Conservation (phyloP, 306 rosid genomes). For the Malus sylvestris region DNA sequence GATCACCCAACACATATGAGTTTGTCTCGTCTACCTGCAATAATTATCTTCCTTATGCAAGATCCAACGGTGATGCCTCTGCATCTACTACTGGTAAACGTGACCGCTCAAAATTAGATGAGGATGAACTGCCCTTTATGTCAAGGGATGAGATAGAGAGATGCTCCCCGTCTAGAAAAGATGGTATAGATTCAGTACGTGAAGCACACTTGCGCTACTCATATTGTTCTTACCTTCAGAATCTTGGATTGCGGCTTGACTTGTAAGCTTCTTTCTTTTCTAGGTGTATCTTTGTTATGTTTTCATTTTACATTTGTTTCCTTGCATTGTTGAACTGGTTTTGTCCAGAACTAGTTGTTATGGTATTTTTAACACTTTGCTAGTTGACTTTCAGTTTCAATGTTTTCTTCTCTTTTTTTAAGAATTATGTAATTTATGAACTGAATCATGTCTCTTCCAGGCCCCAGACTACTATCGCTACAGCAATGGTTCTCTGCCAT, state of each 20-base stretch:
- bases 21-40: conserved; percentile 24
- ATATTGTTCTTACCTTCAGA: conserved; percentile 88
- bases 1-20: conserved; percentile 33
- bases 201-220: conserved; percentile 89
- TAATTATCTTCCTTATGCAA: conserved; percentile 33
- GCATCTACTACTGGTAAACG: conserved; percentile 49
- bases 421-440: neutral
- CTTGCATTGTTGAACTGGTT: neutral
- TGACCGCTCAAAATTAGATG: conserved; percentile 53
- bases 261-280: conserved; percentile 47
- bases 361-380: neutral
- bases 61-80: conserved; percentile 43
- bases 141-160: conserved; percentile 95
- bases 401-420: neutral
- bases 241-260: conserved; percentile 81
- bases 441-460: conserved; percentile 40
- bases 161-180: conserved; percentile 89
- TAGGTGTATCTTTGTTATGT: neutral
- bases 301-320: neutral
- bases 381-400: neutral
- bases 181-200: conserved; percentile 77
- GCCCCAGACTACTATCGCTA: conserved; percentile 90
- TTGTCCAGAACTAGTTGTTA: neutral
- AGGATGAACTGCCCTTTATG: conserved; percentile 67
- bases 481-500: conserved; percentile 98